Evolutionary conservation across 2,329 filamentous ascomycete genomes (phyloP).

Genomic region (Penicillium psychrosexuale): DNA sequence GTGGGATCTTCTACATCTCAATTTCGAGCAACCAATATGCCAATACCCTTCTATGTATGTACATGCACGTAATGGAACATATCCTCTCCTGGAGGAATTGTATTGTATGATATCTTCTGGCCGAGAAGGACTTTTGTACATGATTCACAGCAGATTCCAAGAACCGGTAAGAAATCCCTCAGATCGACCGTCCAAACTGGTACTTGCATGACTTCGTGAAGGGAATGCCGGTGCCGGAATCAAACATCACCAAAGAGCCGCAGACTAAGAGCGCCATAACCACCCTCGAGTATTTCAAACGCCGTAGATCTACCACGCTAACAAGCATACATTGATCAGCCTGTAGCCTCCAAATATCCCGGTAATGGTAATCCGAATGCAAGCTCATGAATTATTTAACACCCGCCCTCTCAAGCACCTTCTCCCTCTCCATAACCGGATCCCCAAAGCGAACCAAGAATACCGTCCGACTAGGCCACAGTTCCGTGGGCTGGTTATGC

Average conservation of each 20-base stretch:
- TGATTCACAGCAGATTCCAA: neutral
- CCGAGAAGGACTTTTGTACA: constrained; percentile 12
- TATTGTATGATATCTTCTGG: constrained; percentile 11
- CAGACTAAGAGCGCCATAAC: neutral
- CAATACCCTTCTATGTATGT: neutral
- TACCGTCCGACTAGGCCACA: constrained; percentile 96
- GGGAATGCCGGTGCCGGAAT: neutral
- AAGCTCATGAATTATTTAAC: constrained; percentile 36
- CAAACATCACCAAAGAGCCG: neutral
- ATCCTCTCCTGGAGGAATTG: constrained; percentile 20
- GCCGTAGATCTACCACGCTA: neutral
- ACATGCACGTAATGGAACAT: constrained; percentile 8
- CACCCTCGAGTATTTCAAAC: neutral
- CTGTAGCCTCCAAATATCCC: neutral
- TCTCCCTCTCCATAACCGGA: constrained; percentile 90
- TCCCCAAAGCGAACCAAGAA: constrained; percentile 89
- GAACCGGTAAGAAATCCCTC: neutral
- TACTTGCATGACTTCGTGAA: constrained; percentile 11
- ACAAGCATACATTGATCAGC: neutral
- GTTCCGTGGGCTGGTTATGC: constrained; percentile 70
- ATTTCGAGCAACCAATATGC: constrained; percentile 16
- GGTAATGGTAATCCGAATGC: neutral
- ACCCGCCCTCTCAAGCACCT: constrained; percentile 65
- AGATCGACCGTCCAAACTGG: neutral
- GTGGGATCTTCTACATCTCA: constrained; percentile 12